Evolutionary conservation across 768 basidiomycete genomes (phyloP).

Genomic region (Amyloporia xantha): DNA sequence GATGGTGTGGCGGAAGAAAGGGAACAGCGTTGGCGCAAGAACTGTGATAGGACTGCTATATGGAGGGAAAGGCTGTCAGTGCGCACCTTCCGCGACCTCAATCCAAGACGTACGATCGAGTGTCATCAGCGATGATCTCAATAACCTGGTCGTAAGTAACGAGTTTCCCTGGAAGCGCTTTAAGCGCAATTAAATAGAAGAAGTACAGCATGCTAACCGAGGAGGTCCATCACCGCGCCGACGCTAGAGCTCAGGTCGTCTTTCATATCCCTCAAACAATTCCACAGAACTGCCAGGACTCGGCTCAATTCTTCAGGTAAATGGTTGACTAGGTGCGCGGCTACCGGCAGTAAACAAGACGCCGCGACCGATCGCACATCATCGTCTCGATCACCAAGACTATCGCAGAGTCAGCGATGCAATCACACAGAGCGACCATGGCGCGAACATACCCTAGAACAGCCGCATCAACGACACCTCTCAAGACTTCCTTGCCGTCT

Average conservation of each 20-base stretch:
- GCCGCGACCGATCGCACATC: constrained; percentile 96
- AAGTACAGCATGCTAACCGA: constrained; percentile 47
- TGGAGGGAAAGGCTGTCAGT: not conserved
- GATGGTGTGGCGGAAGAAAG: constrained; percentile 97
- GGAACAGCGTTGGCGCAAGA: constrained; percentile 83
- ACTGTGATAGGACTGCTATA: constrained; percentile 79
- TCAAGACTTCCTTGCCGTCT: constrained; percentile 53
- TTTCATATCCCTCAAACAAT: constrained; percentile 85
- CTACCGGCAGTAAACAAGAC: constrained; percentile 85
- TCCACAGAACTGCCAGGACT: constrained; percentile 84
- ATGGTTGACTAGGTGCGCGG: constrained; percentile 68
- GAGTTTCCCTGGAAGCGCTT: constrained; percentile 54
- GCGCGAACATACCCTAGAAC: constrained; percentile 67
- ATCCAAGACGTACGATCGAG: constrained; percentile 55
- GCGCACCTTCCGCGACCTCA: not conserved
- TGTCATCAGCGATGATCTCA: constrained; percentile 58
- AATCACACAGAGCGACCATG: not conserved
- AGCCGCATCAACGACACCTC: constrained; percentile 84
- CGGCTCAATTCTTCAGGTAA: constrained; percentile 65
- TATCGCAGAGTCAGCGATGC: constrained; percentile 23
- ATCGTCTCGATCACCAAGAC: constrained; percentile 86
- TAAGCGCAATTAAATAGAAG: not conserved
- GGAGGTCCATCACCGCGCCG: constrained; percentile 93
- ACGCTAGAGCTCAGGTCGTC: constrained; percentile 97
- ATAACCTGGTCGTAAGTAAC: constrained; percentile 78